Percentiles rank a stretch among this genome's conserved stretches.
These are phyloP conservation scores for Cryphonectria japonica DNA, from an alignment of 2,329 filamentous ascomycete species.

Conservation along the genomic window DNA sequence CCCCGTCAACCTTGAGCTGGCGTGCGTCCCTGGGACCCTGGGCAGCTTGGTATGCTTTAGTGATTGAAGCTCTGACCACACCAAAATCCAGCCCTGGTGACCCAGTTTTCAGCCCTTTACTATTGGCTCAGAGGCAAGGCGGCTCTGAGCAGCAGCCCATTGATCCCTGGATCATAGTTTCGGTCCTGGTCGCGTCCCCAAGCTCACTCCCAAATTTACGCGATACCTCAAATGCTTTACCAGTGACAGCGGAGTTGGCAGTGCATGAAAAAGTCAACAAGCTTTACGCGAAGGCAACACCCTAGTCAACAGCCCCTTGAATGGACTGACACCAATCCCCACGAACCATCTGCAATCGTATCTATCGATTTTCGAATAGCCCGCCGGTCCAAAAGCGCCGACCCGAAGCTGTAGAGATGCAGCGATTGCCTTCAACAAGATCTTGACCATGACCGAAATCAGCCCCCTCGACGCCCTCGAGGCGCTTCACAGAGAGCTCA, in stretches of 20 bases:
- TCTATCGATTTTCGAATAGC: too few relatives aligned
- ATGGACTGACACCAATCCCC: background rate
- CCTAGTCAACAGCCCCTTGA: background rate
- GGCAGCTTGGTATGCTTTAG: background rate
- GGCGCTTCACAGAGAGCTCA: slow-evolving; percentile 83
- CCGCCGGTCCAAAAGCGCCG: background rate
- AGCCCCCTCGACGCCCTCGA: slow-evolving; percentile 77
- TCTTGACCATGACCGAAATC: slow-evolving; percentile 68
- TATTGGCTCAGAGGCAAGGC: slow-evolving; percentile 12
- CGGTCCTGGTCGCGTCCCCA: slow-evolving; percentile 22
- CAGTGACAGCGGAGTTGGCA: background rate
- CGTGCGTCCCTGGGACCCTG: background rate
- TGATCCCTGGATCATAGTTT: background rate
- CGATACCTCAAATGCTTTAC: slow-evolving; percentile 21
- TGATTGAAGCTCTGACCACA: slow-evolving; percentile 18
- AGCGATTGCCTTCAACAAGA: slow-evolving; percentile 13
- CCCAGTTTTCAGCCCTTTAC: background rate
- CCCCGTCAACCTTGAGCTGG: background rate
- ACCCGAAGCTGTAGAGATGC: slow-evolving; percentile 24
- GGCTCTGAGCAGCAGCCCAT: background rate
- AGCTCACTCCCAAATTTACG: slow-evolving; percentile 28
- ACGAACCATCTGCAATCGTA: background rate
- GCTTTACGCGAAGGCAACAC: slow-evolving; percentile 5
- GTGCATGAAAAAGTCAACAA: slow-evolving; percentile 20
- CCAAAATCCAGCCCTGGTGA: background rate